Conservation (phyloP, 2,329 filamentous ascomycete species). For the Ophiostoma ips region DNA sequence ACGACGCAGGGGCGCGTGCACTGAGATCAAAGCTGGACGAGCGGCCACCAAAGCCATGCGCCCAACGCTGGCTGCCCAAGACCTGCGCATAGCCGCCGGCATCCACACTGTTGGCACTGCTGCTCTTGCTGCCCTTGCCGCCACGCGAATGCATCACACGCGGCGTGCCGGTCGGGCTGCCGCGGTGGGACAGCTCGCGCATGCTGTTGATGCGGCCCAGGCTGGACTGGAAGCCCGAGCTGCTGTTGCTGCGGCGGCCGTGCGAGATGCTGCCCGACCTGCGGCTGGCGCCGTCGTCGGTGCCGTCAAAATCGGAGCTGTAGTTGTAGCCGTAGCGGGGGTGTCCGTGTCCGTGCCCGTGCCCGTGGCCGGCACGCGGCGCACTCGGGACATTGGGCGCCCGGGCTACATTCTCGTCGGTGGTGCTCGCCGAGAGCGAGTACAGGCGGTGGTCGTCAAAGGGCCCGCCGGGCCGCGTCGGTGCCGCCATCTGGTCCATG, state of each 20-base stretch:
- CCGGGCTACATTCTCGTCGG: constrained; percentile 14
- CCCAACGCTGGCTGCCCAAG: constrained; percentile 44
- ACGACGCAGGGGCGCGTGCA: constrained; percentile 21
- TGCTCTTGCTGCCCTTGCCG: constrained; percentile 54
- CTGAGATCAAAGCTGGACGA: constrained; percentile 66
- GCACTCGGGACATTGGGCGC: constrained; percentile 3
- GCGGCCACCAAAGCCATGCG: constrained; percentile 35
- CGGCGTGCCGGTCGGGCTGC: constrained; percentile 26
- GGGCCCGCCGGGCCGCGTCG: constrained; percentile 7
- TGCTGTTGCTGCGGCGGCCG: constrained; percentile 65
- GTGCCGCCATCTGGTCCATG: constrained; percentile 29
- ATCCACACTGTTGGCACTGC: constrained; percentile 54
- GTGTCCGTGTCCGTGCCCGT: constrained; percentile 8
- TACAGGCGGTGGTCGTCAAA: constrained; percentile 25
- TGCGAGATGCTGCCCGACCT: constrained; percentile 39
- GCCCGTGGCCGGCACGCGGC: constrained; percentile 4
- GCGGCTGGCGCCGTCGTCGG: constrained; percentile 23
- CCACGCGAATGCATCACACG: constrained; percentile 38
- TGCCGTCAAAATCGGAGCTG: constrained; percentile 42
- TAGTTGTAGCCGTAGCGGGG: constrained; percentile 33
- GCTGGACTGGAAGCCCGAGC: constrained; percentile 52
- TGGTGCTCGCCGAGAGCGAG: constrained; percentile 14
- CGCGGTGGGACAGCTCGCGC: constrained; percentile 30
- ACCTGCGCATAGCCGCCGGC: constrained; percentile 48
- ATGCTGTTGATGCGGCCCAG: constrained; percentile 50